phyloP scores from a whole-genome alignment of 306 rosid species.

The Amphicarpaea edgeworthii region DNA sequence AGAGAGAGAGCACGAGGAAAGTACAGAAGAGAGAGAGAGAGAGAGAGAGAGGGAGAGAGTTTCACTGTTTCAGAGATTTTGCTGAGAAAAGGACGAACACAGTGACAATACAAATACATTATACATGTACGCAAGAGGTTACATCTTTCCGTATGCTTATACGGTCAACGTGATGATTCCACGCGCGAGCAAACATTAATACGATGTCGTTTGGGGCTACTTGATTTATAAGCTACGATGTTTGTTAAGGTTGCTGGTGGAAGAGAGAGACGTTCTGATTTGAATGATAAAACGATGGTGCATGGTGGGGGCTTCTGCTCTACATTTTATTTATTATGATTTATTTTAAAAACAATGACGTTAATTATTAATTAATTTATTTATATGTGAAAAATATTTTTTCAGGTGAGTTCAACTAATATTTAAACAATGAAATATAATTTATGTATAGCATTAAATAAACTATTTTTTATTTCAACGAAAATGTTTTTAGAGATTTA shows the following conservation, averaged over 20 bases:
- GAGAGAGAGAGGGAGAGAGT: conserved; percentile 16
- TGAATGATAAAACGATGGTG: background rate
- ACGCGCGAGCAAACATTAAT: background rate
- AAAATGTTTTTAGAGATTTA: too few species aligned
- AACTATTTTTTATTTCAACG: too few species aligned
- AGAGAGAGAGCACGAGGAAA: conserved; percentile 48
- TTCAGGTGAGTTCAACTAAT: too few species aligned
- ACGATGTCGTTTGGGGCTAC: conserved; percentile 36
- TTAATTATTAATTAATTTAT: background rate
- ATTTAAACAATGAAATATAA: too few species aligned
- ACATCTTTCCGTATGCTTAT: background rate
- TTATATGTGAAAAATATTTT: too few species aligned
- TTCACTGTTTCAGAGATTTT: conserved; percentile 33
- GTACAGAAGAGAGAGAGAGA: conserved; percentile 41
- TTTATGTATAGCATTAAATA: too few species aligned
- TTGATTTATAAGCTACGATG: background rate
- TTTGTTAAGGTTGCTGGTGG: background rate
- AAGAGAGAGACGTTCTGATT: conserved; percentile 8
- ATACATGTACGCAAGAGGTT: background rate
- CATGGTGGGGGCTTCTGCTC: background rate
- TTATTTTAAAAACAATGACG: background rate
- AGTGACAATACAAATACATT: background rate
- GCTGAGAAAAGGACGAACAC: conserved; percentile 51
- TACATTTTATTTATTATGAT: background rate
- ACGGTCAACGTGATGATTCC: conserved; percentile 48